Base-by-base conservation (phyloP, 257 asterid species). In the Solanum chmielewskii region DNA sequence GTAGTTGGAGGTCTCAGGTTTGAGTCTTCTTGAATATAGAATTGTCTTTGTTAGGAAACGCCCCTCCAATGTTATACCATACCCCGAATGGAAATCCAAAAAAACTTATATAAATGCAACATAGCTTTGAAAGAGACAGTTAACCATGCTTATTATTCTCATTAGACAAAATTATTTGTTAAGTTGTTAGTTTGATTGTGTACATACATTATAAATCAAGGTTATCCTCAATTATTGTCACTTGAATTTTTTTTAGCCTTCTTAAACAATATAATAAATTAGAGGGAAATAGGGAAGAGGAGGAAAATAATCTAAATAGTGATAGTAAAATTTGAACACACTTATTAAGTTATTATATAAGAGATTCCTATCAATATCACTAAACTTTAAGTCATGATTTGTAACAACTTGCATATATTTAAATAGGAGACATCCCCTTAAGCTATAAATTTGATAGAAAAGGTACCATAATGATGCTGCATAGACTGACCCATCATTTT, bases 11-110 rank as follows among this genome's bases (percentile, higher is more conserved):
- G 1, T 49, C 21, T 49, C 21, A 1, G 0, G 1, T 49, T 49
- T 49, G 59, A 49, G 59, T 49, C 21, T 49, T 49, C 59, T 2
- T 15, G 59, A 0, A 0, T 49, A 49, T 3, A 1, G 0, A 47
- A 8, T 49, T 7, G 0, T 49, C 59, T 49, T 49, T 49, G 20
- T 0, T 49, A 49, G 21, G 0, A 1, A 15, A 3, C 21, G 0
- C 1, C 21, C 3, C 23, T 52, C 60, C 60, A 52, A 52, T 15
- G 7, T 21, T 0, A 52, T 16, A 16, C 7, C 0, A 6, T 3
- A 16, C 1, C 2, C 0, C 23, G 1, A 1, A 52, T 52, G 20
- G 0, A 42, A 42, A 42, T 7, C 45, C 45, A 6, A 6, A 49
- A 52, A 52, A 52, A 16, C 20, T 1, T 25, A 23, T 64, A 64